Evolutionary conservation across 225 moss, liverwort and hornwort genomes (phyloP).

Genomic region (Bryoerythrophyllum caledonicum): DNA sequence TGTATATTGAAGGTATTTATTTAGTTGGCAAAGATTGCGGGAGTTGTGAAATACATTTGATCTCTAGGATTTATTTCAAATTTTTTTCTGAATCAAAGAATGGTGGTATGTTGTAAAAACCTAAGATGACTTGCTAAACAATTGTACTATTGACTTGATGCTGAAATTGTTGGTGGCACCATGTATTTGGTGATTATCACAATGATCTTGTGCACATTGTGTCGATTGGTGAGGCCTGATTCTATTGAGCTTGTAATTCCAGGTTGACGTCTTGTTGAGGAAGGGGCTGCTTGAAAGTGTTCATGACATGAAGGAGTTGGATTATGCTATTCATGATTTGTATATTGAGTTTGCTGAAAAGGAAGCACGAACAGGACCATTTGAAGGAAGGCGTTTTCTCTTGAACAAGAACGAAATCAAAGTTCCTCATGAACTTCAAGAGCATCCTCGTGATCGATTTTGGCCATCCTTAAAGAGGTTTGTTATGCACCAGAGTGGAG

Average conservation of each 20-base stretch:
- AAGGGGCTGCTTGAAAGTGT: neutral
- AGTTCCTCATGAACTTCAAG: neutral
- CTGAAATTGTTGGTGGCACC: neutral
- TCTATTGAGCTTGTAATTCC: neutral
- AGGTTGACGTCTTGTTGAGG: neutral
- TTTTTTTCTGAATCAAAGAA: too few relatives aligned
- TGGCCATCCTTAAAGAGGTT: neutral
- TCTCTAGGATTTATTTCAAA: too few relatives aligned
- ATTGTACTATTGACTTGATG: too few relatives aligned
- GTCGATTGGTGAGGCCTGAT: too few relatives aligned
- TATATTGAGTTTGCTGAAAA: neutral
- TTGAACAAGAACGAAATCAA: neutral
- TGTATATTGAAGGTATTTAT: too few relatives aligned
- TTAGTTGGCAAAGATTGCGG: too few relatives aligned
- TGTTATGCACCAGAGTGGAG: too few relatives aligned
- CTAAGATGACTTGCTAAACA: too few relatives aligned
- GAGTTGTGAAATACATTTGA: too few relatives aligned
- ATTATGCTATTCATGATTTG: slow-evolving; percentile 13
- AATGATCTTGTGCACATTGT: neutral
- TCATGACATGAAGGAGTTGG: neutral
- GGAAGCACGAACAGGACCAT: neutral
- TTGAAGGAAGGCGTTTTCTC: neutral
- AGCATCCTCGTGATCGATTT: neutral
- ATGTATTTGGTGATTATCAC: neutral
- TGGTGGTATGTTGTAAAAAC: too few relatives aligned